phyloP scores from a whole-genome alignment of 2,329 filamentous ascomycete species.

The Biscogniauxia mediterranea region DNA sequence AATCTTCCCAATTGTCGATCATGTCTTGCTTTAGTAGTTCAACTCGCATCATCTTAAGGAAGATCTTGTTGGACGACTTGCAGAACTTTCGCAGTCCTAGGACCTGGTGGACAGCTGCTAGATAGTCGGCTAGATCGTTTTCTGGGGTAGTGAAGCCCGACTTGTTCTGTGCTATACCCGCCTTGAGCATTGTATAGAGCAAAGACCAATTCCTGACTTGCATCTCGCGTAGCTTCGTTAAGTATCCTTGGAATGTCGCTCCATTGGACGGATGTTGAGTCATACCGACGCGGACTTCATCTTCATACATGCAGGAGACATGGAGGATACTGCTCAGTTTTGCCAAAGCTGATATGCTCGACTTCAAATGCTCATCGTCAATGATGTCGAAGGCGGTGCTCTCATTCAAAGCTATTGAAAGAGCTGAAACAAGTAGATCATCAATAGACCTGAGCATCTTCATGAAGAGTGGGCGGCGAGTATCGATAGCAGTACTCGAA shows the following conservation, averaged over 20 bases:
- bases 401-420: slow-evolving; percentile 69
- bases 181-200: slow-evolving; percentile 76
- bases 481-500: slow-evolving; percentile 54
- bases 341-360: slow-evolving; percentile 69
- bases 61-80: slow-evolving; percentile 79
- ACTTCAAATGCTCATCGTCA: slow-evolving; percentile 72
- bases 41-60: slow-evolving; percentile 83
- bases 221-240: slow-evolving; percentile 78
- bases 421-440: slow-evolving; percentile 68
- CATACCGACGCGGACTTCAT: slow-evolving; percentile 78
- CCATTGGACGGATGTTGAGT: slow-evolving; percentile 57
- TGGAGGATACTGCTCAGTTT: slow-evolving; percentile 75
- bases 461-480: slow-evolving; percentile 69
- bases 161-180: slow-evolving; percentile 66
- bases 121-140: slow-evolving; percentile 73
- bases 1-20: slow-evolving; percentile 79
- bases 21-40: slow-evolving; percentile 77
- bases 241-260: slow-evolving; percentile 55
- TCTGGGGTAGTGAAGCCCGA: slow-evolving; percentile 63
- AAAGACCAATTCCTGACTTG: slow-evolving; percentile 86
- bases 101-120: slow-evolving; percentile 79
- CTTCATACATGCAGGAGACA: slow-evolving; percentile 76
- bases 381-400: slow-evolving; percentile 76
- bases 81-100: slow-evolving; percentile 83
- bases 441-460: slow-evolving; percentile 78